phyloP scores from a whole-genome alignment of 768 basidiomycete genomes.

The Rossbeevera mucosa region DNA sequence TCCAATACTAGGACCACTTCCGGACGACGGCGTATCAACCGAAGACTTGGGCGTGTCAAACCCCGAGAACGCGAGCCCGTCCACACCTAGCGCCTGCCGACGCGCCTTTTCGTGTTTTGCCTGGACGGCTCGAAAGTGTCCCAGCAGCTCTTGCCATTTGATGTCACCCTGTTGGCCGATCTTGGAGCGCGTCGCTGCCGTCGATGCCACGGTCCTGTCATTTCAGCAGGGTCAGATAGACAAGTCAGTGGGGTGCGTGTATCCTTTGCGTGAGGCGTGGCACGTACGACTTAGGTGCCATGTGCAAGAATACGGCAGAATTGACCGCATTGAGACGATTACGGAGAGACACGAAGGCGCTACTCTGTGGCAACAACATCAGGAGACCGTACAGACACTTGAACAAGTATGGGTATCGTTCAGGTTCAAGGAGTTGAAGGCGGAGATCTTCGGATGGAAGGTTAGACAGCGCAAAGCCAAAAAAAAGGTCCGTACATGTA shows the following conservation, averaged over 20 bases:
- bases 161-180: conserved; percentile 74
- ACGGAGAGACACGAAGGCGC: conserved; percentile 89
- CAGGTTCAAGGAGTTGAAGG: conserved; percentile 92
- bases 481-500: conserved; percentile 60
- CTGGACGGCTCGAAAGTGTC: conserved; percentile 89
- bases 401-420: conserved; percentile 92
- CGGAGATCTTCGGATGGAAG: conserved; percentile 56
- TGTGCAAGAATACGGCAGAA: conserved; percentile 89
- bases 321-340: conserved; percentile 94
- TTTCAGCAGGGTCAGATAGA: conserved; percentile 14
- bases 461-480: neutral
- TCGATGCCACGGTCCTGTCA: conserved; percentile 25
- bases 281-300: conserved; percentile 78
- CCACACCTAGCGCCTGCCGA: conserved; percentile 67
- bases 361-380: conserved; percentile 96
- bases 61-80: conserved; percentile 46
- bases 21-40: conserved; percentile 18
- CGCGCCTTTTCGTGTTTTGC: conserved; percentile 89
- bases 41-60: conserved; percentile 33
- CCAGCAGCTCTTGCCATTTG: conserved; percentile 93
- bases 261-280: neutral
- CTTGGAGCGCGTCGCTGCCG: conserved; percentile 63
- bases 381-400: conserved; percentile 96
- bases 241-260: neutral
- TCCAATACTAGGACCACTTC: neutral